Conservation (phyloP, 2,329 filamentous ascomycete genomes). For the Gaeumannomyces sp. region DNA sequence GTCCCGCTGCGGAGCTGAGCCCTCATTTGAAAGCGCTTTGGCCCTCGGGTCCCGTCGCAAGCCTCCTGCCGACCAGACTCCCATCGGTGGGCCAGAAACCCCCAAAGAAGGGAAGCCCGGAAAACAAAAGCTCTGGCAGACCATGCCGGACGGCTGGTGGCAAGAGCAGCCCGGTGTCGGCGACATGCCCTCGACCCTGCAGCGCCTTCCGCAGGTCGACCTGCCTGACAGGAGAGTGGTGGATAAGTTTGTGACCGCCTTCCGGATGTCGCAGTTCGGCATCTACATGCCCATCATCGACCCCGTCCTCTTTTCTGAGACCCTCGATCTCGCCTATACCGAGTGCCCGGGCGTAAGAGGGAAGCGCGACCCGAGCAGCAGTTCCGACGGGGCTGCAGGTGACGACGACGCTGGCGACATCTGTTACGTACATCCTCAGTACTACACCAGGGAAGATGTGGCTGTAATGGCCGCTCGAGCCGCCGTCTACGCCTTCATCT, state of each 20-base stretch:
- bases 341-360: neutral
- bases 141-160: slow-evolving; percentile 1
- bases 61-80: neutral
- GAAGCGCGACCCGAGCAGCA: slow-evolving; percentile 13
- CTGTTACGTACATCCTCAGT: neutral
- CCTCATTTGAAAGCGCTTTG: slow-evolving; percentile 1
- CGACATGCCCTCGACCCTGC: slow-evolving; percentile 2
- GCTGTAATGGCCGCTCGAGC: neutral
- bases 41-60: neutral
- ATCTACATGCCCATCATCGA: slow-evolving; percentile 42
- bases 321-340: slow-evolving; percentile 37
- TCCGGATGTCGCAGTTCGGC: slow-evolving; percentile 11
- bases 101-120: neutral
- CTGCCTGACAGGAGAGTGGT: slow-evolving; percentile 30
- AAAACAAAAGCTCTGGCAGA: slow-evolving; percentile 17
- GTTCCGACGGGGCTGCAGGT: neutral
- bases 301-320: slow-evolving; percentile 36
- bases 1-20: slow-evolving; percentile 34
- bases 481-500: slow-evolving; percentile 30
- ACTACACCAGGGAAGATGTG: neutral
- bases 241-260: slow-evolving; percentile 19
- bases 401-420: neutral
- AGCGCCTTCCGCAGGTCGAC: slow-evolving; percentile 12
- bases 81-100: neutral
- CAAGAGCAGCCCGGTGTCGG: neutral